phyloP scores from a whole-genome alignment of 192 early-diverging fungal species.

The Backusella circina region DNA sequence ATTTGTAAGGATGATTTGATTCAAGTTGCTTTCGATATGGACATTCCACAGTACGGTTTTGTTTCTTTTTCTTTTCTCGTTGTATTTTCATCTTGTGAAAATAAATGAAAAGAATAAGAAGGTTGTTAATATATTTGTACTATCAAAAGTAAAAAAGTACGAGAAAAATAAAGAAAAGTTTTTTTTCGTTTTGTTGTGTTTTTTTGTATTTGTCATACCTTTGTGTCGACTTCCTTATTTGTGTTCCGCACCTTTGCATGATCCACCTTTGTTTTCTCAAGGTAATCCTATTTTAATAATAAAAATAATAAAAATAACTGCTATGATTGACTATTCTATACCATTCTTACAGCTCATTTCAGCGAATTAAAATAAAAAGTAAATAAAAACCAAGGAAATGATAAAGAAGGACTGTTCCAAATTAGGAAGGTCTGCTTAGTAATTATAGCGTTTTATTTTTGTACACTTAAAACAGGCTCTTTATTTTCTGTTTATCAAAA shows the following conservation, averaged over 20 bases:
- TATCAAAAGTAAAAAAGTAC: background rate
- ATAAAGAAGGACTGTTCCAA: background rate
- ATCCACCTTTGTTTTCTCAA: background rate
- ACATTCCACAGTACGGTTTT: background rate
- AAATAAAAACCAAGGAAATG: background rate
- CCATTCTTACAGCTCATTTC: background rate
- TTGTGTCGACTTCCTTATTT: background rate
- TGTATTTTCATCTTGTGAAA: background rate
- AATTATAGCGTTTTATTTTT: background rate
- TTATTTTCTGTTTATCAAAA: background rate
- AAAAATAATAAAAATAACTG: background rate
- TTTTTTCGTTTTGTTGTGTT: background rate
- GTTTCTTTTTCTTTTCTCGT: background rate
- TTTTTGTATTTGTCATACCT: background rate
- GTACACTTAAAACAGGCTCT: background rate
- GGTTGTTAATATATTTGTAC: background rate
- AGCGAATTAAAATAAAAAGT: background rate
- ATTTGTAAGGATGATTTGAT: background rate
- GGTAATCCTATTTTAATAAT: background rate
- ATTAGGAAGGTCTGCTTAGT: background rate
- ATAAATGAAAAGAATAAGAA: background rate
- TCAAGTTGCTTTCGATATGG: constrained; percentile 3
- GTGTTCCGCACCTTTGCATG: constrained; percentile 6
- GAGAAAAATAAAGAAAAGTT: background rate
- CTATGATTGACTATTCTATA: background rate